A percentile compares a stretch with the other conserved stretches of the same genome.
Evolutionary conservation across 306 rosid species (phyloP).

Genomic region (Medicago arabica): DNA sequence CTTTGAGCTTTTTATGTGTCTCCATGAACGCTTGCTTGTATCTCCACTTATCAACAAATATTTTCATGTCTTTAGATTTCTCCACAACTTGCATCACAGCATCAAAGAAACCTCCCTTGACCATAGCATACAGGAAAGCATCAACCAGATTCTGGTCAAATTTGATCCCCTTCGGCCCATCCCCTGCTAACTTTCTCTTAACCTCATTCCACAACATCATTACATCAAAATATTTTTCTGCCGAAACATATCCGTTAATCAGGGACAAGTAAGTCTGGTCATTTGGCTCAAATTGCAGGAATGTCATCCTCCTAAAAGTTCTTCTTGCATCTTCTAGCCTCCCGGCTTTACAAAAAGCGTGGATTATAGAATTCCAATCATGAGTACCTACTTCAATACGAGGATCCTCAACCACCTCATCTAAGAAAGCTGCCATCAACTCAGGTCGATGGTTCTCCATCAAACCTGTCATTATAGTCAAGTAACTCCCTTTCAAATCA

Average conservation of each 20-base stretch:
- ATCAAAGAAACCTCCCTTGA: slow-evolving; percentile 96
- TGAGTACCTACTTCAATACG: slow-evolving; percentile 86
- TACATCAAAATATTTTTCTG: slow-evolving; percentile 80
- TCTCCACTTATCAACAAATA: slow-evolving; percentile 96
- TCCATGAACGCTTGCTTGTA: slow-evolving; percentile 98
- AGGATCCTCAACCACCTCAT: slow-evolving; percentile 92
- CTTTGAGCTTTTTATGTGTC: slow-evolving; percentile 87
- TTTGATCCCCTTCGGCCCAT: slow-evolving; percentile 70
- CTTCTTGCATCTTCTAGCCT: slow-evolving; percentile 93
- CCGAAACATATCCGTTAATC: slow-evolving; percentile 79
- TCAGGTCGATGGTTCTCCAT: slow-evolving; percentile 94
- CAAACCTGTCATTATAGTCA: slow-evolving; percentile 93
- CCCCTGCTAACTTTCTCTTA: slow-evolving; percentile 61
- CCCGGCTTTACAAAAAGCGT: slow-evolving; percentile 92
- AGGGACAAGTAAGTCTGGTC: slow-evolving; percentile 89
- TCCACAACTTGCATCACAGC: slow-evolving; percentile 96
- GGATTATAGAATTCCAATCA: slow-evolving; percentile 96
- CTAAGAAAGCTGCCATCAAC: slow-evolving; percentile 96
- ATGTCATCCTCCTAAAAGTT: slow-evolving; percentile 87
- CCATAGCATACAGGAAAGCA: slow-evolving; percentile 87
- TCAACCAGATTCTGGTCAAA: slow-evolving; percentile 81
- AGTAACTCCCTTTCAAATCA: slow-evolving; percentile 84
- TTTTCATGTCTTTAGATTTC: slow-evolving; percentile 83
- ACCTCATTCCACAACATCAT: slow-evolving; percentile 95
- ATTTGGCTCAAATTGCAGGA: slow-evolving; percentile 85